Base-by-base conservation (phyloP, 2,329 filamentous ascomycete species). In the Fusarium tjaetaba region DNA sequence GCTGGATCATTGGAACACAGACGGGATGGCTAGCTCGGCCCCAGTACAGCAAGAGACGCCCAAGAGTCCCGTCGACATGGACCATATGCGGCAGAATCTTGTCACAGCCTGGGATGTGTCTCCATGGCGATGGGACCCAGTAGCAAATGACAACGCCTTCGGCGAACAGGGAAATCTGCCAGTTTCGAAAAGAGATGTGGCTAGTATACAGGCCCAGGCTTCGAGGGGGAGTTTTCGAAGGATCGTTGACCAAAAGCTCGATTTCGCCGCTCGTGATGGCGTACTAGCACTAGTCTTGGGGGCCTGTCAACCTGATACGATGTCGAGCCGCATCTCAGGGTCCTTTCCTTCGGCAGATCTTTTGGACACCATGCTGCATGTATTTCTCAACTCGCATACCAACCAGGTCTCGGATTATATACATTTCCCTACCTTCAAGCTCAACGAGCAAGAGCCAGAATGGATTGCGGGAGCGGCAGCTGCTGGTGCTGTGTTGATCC, bases 231-330 rank as follows among this genome's bases (percentile, higher is more conserved):
- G 79, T 32, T 71, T 84, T 24, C 80, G 84, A 70, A 81, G 83
- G 52, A 81, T 86, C 18, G 76, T 86, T 45, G 76, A 80, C 6
- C 85, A 87, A 46, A 85, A 81, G 49, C 74, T 89, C 24, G 84
- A 86, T 34, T 78, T 82, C 30, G 81, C 85, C 11, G 85, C 83
- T 26, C 86, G 90, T 7, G 92, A 94, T 79, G 87, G 86, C 52
- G 86, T 93, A 3, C 82, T 94, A 62, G 90, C 88, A 16, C 86
- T 93, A 65, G 88, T 93, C 3, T 82, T 94, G 41, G 85, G 86
- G 56, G 89, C 87, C 8, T 91, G 88, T 74, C 87, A 86, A 52
- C 84, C 83, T 43, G 84, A 84, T 71, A 81, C 82, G 75, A 87
- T 80, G 81, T 86, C 81, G 80, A 86, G 78, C 67, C 86, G 84